These are phyloP conservation scores for Debaryomycetaceae sp. DNA, from an alignment of 1,139 yeast species.

Conservation along the genomic window DNA sequence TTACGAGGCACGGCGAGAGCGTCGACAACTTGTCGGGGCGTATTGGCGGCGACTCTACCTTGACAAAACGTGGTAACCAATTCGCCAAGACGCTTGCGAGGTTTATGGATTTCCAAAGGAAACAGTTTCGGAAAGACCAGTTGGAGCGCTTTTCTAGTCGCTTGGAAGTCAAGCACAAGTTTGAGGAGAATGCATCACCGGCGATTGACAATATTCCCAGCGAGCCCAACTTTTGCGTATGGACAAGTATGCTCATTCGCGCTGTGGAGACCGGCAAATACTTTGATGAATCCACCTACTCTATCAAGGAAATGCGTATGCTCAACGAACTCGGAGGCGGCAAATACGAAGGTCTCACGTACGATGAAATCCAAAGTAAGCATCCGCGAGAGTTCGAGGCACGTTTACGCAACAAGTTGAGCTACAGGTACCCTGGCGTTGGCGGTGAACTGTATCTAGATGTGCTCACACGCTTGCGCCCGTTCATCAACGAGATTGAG, in stretches of 20 bases:
- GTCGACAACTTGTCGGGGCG: slow-evolving; percentile 73
- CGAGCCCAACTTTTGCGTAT: slow-evolving; percentile 72
- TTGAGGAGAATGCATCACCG: slow-evolving; percentile 16
- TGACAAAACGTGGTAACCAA: slow-evolving; percentile 69
- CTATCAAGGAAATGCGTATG: slow-evolving; percentile 85
- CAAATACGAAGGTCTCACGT: slow-evolving; percentile 59
- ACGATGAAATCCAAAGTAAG: slow-evolving; percentile 50
- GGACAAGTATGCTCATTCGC: slow-evolving; percentile 83
- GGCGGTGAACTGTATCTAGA: slow-evolving; percentile 97
- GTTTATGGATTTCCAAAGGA: slow-evolving; percentile 66
- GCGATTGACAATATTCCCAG: slow-evolving; percentile 32
- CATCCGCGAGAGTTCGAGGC: slow-evolving; percentile 74
- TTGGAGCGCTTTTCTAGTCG: slow-evolving; percentile 39
- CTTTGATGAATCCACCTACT: slow-evolving; percentile 65
- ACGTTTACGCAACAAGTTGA: slow-evolving; percentile 63
- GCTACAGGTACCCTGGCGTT: slow-evolving; percentile 87
- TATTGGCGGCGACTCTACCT: slow-evolving; percentile 85
- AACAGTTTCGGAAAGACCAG: slow-evolving; percentile 58
- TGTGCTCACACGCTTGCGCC: slow-evolving; percentile 80
- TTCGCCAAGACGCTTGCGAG: slow-evolving; percentile 63
- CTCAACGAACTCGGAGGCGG: slow-evolving; percentile 92
- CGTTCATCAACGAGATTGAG: slow-evolving; percentile 86
- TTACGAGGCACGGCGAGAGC: slow-evolving; percentile 90
- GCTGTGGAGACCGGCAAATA: slow-evolving; percentile 68
- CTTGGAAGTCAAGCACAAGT: slow-evolving; percentile 30